phyloP scores from a whole-genome alignment of 331 rosid genomes.

The Malus hybrid region DNA sequence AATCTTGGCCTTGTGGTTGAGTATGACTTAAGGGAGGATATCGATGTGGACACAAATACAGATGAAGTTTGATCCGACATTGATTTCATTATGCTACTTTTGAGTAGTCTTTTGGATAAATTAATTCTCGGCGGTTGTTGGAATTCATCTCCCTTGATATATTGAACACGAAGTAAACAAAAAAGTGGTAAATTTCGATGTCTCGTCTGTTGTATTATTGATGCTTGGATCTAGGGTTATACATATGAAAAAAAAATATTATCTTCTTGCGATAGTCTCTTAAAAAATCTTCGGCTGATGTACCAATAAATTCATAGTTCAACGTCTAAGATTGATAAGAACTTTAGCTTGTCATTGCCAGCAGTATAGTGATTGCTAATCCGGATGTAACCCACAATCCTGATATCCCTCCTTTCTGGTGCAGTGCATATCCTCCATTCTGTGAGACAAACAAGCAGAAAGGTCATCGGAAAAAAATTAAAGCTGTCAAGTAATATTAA shows the following conservation, averaged over 20 bases:
- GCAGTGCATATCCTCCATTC: conserved; percentile 52
- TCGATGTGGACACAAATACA: conserved; percentile 19
- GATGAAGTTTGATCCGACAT: conserved; percentile 34
- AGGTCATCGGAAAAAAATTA: background rate
- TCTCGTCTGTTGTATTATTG: conserved; percentile 25
- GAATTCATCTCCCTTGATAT: conserved; percentile 19
- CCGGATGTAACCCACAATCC: conserved; percentile 35
- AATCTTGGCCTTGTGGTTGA: conserved; percentile 70
- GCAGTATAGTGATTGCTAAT: conserved; percentile 42
- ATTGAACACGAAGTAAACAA: conserved; percentile 10
- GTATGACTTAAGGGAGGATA: conserved; percentile 55
- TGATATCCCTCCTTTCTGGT: conserved; percentile 31
- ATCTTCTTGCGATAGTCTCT: background rate
- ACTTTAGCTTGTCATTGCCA: conserved; percentile 35
- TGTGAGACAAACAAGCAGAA: conserved; percentile 18
- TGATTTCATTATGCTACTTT: background rate
- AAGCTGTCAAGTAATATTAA: background rate
- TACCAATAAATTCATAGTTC: conserved; percentile 20
- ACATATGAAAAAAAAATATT: conserved; percentile 25
- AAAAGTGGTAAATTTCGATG: background rate
- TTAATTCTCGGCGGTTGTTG: conserved; percentile 8
- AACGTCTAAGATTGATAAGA: conserved; percentile 22
- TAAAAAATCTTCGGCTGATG: background rate
- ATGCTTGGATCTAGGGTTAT: conserved; percentile 19
- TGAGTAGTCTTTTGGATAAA: background rate